Conservation (phyloP, 257 asterid genomes). For the Knoxia roxburghii region DNA sequence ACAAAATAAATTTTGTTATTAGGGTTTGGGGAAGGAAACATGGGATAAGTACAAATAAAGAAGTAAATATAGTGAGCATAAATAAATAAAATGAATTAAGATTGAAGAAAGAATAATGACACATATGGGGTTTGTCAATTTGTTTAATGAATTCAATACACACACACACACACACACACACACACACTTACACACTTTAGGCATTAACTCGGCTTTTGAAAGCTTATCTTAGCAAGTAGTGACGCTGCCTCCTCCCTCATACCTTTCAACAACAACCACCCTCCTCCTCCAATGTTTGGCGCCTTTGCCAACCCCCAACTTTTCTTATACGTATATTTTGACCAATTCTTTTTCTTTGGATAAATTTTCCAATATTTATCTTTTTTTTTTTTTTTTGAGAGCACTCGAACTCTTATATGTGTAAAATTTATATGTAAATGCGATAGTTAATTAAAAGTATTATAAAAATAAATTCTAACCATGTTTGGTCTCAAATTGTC, state of each 20-base stretch:
- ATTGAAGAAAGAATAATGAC: conserved; percentile 10
- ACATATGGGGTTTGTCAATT: conserved; percentile 13
- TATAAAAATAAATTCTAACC: too few species aligned
- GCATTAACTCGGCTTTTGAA: conserved; percentile 5
- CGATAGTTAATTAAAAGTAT: too few species aligned
- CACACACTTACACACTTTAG: neutral
- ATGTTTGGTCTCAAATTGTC: too few species aligned
- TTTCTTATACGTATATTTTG: neutral
- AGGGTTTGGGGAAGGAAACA: too few species aligned
- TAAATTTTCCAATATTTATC: too few species aligned
- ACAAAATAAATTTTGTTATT: too few species aligned
- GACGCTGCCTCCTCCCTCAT: conserved; percentile 6
- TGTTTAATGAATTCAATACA: neutral
- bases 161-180: neutral
- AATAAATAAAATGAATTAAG: neutral
- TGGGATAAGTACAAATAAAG: neutral
- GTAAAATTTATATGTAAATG: too few species aligned
- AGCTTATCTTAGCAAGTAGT: neutral
- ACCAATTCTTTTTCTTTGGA: neutral
- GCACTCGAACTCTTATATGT: too few species aligned
- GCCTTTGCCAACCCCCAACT: conserved; percentile 8
- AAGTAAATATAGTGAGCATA: too few species aligned
- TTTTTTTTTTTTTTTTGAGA: too few species aligned
- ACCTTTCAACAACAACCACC: conserved; percentile 13
- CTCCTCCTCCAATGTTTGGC: conserved; percentile 2